Evolutionary conservation across 441 rosid species (phyloP), one percentile per base, ranked within the genome.

Genomic region (Croton laevigatus): DNA sequence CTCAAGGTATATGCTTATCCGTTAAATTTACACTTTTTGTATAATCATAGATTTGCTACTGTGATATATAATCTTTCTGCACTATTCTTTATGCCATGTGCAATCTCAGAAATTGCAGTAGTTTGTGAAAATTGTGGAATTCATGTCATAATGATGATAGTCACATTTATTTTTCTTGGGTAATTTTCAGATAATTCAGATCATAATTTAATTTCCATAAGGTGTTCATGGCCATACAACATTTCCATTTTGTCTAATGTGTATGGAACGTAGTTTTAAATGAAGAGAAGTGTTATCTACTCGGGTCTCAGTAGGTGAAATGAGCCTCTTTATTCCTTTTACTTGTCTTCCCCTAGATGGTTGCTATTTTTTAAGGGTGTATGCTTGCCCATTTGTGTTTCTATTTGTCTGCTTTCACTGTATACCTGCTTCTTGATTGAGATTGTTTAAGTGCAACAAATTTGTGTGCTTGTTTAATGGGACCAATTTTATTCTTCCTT

Each of bases 1-100:
- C 36, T 75, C 27, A 82, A 73, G 88, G 88, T 88, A 69, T 37
- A 23, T 53, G 4, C 4, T 66, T 71, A 53, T 74, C 53, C 53
- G 12, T 23, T 11, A 45, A 38, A 11, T 23, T 11, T 13, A 57
- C 17, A 54, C 52, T 8, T 12, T 32, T 77, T 53, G 32, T 11
- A 13, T 12, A n/a, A 38, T 37, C 14, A 46, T 42, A 23, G 22
- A 45, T 6, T 57, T 55, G 17, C 38, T 38, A 20, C 14, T 14
- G 0, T 62, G 14, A 63, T 36, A 32, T 9, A 9, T 11, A 42
- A 44, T 23, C 5, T 22, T 10, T 69, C 45, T n/a, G 37, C 46
- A 13, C 10, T 8, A 17, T 16, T 45, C 49, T 40, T 52, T 38
- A 22, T 36, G 17, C 38, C 38, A 27, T 40, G n/a, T n/a, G n/a